Evolutionary conservation across 768 basidiomycete species (phyloP).

Genomic region (Pleurotus pulmonarius): DNA sequence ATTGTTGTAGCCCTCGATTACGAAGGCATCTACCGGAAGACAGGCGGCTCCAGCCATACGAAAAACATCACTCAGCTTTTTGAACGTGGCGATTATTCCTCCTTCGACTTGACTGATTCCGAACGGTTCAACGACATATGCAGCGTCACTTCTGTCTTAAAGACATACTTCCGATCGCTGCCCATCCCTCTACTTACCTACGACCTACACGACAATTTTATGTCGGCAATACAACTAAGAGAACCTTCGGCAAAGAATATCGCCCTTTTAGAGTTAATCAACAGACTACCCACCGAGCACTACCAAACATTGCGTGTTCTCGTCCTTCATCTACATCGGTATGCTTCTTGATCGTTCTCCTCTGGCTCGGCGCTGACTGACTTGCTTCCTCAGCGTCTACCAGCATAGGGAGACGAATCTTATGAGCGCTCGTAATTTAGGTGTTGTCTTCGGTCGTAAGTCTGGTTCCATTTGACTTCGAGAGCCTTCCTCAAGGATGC

Average conservation of each 20-base stretch:
- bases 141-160: conserved; percentile 93
- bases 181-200: conserved; percentile 90
- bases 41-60: conserved; percentile 87
- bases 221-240: conserved; percentile 66
- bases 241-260: conserved; percentile 59
- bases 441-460: conserved; percentile 98
- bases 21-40: conserved; percentile 98
- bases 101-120: conserved; percentile 84
- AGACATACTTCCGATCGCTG: conserved; percentile 92
- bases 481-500: conserved; percentile 9
- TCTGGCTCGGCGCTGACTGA: background rate
- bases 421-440: conserved; percentile 93
- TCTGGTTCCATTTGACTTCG: conserved; percentile 14
- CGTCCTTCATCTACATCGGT: conserved; percentile 88
- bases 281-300: conserved; percentile 80
- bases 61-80: conserved; percentile 94
- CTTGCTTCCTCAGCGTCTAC: conserved; percentile 43
- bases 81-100: conserved; percentile 83
- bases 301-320: conserved; percentile 79
- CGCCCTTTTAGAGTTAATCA: conserved; percentile 64
- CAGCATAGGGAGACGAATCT: conserved; percentile 70
- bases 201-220: conserved; percentile 88
- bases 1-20: conserved; percentile 73
- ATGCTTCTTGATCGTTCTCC: conserved; percentile 21
- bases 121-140: conserved; percentile 97